Conservation (phyloP, 2,329 filamentous ascomycete species). For the Biscogniauxia marginata region DNA sequence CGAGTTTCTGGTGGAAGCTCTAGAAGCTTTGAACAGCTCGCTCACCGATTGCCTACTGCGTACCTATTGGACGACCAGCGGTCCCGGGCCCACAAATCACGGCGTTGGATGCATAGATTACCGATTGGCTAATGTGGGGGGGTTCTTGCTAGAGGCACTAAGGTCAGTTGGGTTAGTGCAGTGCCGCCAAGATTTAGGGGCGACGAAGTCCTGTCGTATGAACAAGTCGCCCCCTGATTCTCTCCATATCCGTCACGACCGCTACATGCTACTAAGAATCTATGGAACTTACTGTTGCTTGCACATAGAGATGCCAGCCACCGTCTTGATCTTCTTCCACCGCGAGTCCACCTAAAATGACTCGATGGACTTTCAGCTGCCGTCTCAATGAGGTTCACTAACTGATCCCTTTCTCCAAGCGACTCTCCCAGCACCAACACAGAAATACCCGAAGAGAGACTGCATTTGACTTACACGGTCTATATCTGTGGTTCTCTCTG, state of each 20-base stretch:
- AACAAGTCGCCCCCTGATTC: not conserved
- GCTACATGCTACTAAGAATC: too few species aligned
- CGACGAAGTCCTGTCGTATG: not conserved
- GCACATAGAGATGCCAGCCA: too few species aligned
- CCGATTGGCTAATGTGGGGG: slow-evolving; percentile 13
- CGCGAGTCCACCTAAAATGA: too few species aligned
- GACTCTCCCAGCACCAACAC: not conserved
- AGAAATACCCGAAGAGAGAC: not conserved
- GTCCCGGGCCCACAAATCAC: slow-evolving; percentile 11
- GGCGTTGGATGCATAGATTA: slow-evolving; percentile 4
- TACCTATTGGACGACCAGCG: slow-evolving; percentile 11
- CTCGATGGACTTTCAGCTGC: too few species aligned
- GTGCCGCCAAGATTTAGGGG: not conserved
- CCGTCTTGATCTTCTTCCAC: too few species aligned
- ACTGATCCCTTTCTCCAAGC: not conserved
- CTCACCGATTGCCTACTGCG: not conserved
- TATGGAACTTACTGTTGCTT: too few species aligned
- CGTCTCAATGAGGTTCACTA: too few species aligned
- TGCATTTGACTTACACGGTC: not conserved
- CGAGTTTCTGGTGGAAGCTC: not conserved
- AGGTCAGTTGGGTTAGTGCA: not conserved
- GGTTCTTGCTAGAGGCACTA: not conserved
- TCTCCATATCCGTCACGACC: too few species aligned
- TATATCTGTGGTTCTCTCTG: too few species aligned
- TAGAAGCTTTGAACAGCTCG: slow-evolving; percentile 5